Evolutionary conservation across 495 filamentous ascomycete genomes (phyloP).

Genomic region (Durotheca rogersii): DNA sequence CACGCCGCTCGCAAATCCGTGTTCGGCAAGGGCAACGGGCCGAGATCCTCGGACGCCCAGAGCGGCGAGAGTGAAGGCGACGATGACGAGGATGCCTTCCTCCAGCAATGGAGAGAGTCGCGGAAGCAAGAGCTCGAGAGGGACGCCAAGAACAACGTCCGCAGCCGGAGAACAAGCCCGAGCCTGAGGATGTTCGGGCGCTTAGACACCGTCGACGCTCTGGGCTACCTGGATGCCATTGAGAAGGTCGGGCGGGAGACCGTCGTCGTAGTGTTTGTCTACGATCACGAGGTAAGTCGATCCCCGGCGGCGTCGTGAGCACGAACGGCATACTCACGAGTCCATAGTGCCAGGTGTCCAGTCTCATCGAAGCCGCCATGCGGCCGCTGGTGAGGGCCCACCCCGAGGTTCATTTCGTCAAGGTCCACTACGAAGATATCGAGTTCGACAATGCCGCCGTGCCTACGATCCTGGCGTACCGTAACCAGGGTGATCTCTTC

Average conservation of each 20-base stretch:
- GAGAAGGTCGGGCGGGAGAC: constrained; percentile 82
- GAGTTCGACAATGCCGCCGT: constrained; percentile 91
- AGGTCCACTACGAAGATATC: constrained; percentile 86
- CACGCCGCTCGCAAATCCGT: constrained; percentile 47
- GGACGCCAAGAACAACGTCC: constrained; percentile 43
- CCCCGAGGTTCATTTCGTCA: constrained; percentile 77
- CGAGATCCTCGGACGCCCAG: constrained; percentile 11
- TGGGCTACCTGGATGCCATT: constrained; percentile 90
- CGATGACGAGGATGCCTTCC: constrained; percentile 77
- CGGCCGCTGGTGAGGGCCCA: constrained; percentile 68
- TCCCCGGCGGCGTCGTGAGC: neutral
- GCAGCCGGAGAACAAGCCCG: constrained; percentile 63
- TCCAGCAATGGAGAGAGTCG: constrained; percentile 77
- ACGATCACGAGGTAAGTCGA: constrained; percentile 76
- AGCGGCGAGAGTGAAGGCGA: constrained; percentile 57
- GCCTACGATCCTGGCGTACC: constrained; percentile 87
- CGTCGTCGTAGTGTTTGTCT: constrained; percentile 91
- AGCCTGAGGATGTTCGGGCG: constrained; percentile 74
- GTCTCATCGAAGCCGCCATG: constrained; percentile 74
- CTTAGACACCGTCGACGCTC: constrained; percentile 81
- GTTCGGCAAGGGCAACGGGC: constrained; percentile 35
- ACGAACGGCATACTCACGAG: constrained; percentile 19
- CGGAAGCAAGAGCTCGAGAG: constrained; percentile 74
- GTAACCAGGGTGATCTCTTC: constrained; percentile 81
- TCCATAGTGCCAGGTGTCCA: constrained; percentile 70